phyloP scores from a whole-genome alignment of 2,329 filamentous ascomycete species.

The Colletotrichum euphorbiae region DNA sequence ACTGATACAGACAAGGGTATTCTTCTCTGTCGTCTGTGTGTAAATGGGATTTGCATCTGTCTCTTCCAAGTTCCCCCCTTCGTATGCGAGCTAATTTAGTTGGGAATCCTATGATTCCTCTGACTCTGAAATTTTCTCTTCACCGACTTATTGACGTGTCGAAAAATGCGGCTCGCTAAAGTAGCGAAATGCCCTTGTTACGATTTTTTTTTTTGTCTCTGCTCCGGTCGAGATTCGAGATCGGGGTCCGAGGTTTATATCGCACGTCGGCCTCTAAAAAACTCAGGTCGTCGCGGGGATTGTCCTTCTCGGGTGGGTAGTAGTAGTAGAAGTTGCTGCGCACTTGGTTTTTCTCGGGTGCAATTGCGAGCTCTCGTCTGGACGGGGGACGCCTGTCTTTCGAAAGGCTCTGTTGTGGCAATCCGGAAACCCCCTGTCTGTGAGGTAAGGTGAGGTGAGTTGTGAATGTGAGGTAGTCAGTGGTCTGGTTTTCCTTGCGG shows the following conservation, averaged over 20 bases:
- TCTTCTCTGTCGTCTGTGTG: constrained; percentile 15
- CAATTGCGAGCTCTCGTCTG: constrained; percentile 19
- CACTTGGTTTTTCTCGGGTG: neutral
- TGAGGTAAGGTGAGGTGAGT: constrained; percentile 6
- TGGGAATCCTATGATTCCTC: constrained; percentile 25
- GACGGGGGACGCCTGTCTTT: constrained; percentile 36
- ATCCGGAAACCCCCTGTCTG: constrained; percentile 23
- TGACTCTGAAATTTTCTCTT: constrained; percentile 18
- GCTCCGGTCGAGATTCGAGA: constrained; percentile 33
- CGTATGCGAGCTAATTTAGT: constrained; percentile 30
- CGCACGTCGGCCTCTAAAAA: constrained; percentile 2
- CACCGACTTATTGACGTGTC: constrained; percentile 38
- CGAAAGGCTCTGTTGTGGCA: constrained; percentile 28
- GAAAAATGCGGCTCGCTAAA: constrained; percentile 23
- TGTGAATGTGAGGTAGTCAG: constrained; percentile 12
- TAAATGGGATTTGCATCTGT: constrained; percentile 4
- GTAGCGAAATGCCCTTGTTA: constrained; percentile 1
- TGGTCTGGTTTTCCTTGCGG: constrained; percentile 13
- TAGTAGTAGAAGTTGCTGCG: neutral
- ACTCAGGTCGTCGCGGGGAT: constrained; percentile 14
- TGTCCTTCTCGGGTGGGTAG: neutral
- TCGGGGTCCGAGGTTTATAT: constrained; percentile 33
- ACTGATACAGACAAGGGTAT: neutral
- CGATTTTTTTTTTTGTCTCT: neutral
- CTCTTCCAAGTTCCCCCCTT: constrained; percentile 6